These are phyloP conservation scores for Lachnellula subtilissima DNA, from an alignment of 2,329 filamentous ascomycete genomes.

Conservation along the genomic window DNA sequence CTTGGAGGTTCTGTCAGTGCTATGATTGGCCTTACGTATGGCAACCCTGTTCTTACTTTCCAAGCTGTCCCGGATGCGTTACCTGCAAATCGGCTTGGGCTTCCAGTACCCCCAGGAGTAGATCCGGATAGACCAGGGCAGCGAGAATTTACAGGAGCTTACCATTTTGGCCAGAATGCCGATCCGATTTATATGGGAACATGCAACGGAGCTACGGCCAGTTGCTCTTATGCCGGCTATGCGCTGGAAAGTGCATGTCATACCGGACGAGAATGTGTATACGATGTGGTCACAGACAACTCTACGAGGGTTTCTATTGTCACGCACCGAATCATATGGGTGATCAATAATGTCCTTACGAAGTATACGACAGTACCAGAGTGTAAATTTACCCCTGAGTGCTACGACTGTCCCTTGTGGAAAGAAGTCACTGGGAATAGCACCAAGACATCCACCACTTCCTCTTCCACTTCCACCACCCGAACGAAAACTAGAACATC, in stretches of 20 bases:
- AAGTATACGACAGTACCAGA: slow-evolving; percentile 76
- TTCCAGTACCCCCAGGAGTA: slow-evolving; percentile 77
- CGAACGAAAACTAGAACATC: slow-evolving; percentile 68
- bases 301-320: slow-evolving; percentile 89
- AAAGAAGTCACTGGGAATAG: slow-evolving; percentile 73
- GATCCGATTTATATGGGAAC: slow-evolving; percentile 93
- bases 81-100: slow-evolving; percentile 74
- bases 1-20: slow-evolving; percentile 85
- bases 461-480: slow-evolving; percentile 55
- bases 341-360: slow-evolving; percentile 82
- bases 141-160: slow-evolving; percentile 69
- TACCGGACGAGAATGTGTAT: slow-evolving; percentile 79
- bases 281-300: slow-evolving; percentile 86
- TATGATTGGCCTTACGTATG: slow-evolving; percentile 87
- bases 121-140: slow-evolving; percentile 67
- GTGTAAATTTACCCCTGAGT: slow-evolving; percentile 72
- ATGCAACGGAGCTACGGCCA: slow-evolving; percentile 84
- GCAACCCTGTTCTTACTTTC: slow-evolving; percentile 85
- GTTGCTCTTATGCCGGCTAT: slow-evolving; percentile 88
- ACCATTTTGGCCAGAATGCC: slow-evolving; percentile 91
- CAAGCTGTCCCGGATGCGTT: slow-evolving; percentile 90
- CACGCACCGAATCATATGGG: slow-evolving; percentile 82
- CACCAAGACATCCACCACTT: slow-evolving; percentile 59
- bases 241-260: slow-evolving; percentile 93
- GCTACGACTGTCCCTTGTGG: slow-evolving; percentile 87